Conservation (phyloP, 306 rosid species). For the Vachellia pachyceras region DNA sequence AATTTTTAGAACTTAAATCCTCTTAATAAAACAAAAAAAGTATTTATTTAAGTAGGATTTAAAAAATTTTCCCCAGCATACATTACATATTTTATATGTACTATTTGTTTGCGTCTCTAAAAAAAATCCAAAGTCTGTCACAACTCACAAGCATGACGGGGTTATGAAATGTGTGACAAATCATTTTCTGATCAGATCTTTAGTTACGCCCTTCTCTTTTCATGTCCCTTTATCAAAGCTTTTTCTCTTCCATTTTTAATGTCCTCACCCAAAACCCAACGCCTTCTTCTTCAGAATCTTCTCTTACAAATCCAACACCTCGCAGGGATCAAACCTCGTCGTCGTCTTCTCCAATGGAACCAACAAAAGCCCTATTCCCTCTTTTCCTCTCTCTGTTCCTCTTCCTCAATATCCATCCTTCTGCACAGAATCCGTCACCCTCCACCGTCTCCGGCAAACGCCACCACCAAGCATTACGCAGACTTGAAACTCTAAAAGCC, state of each 20-base stretch:
- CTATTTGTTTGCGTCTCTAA: not conserved
- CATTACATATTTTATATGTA: too few relatives aligned
- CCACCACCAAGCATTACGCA: conserved; percentile 38
- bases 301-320: too few relatives aligned
- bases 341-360: conserved; percentile 16
- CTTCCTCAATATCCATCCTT: conserved; percentile 27
- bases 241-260: not conserved
- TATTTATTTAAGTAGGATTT: not conserved
- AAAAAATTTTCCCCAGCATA: too few relatives aligned
- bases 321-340: too few relatives aligned
- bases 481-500: conserved; percentile 55
- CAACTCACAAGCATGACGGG: conserved; percentile 35
- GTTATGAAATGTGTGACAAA: conserved; percentile 31
- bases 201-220: conserved; percentile 49
- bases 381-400: conserved; percentile 33
- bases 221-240: conserved; percentile 33
- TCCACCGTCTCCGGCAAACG: not conserved
- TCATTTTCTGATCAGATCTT: conserved; percentile 45
- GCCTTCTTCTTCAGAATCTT: too few relatives aligned
- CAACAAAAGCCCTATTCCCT: conserved; percentile 36
- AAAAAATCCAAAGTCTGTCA: too few relatives aligned
- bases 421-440: conserved; percentile 22
- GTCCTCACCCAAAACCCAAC: too few relatives aligned
- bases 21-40: not conserved
- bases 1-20: not conserved